A percentile compares a stretch with the other conserved stretches of the same genome.
Conservation (phyloP, 352 stramenopile genomes). For the Globisporangium iwayamae region DNA sequence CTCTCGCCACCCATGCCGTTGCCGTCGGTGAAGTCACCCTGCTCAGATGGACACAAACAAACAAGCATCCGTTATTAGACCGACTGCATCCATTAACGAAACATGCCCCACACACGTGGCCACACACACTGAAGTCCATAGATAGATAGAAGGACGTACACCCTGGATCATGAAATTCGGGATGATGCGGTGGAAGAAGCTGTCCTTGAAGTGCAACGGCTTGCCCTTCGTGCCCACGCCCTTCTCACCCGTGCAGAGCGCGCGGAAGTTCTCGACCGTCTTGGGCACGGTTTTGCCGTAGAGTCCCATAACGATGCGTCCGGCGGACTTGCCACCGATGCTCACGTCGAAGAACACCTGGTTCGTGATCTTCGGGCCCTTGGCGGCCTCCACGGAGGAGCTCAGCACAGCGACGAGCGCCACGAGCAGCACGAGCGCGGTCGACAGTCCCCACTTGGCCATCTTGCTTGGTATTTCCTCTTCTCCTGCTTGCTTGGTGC, state of each 20-base stretch:
- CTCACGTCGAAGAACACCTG: slow-evolving; percentile 97
- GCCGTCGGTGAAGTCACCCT: slow-evolving; percentile 78
- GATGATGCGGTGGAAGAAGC: slow-evolving; percentile 97
- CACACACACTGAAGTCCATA: neutral
- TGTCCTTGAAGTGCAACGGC: slow-evolving; percentile 96
- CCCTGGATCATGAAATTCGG: slow-evolving; percentile 92
- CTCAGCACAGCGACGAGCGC: slow-evolving; percentile 28
- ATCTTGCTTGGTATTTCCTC: slow-evolving; percentile 21
- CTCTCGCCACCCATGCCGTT: slow-evolving; percentile 87
- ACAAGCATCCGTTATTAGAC: neutral
- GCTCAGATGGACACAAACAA: slow-evolving; percentile 7
- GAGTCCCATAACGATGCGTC: slow-evolving; percentile 81
- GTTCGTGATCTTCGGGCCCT: slow-evolving; percentile 78
- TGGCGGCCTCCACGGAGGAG: slow-evolving; percentile 27
- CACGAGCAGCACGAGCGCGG: slow-evolving; percentile 39
- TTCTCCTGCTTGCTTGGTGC: neutral
- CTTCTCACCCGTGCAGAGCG: slow-evolving; percentile 56
- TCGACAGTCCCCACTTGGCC: slow-evolving; percentile 48
- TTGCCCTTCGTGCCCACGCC: slow-evolving; percentile 90
- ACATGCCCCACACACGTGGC: neutral
- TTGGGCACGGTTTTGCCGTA: slow-evolving; percentile 87
- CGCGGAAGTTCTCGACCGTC: slow-evolving; percentile 68
- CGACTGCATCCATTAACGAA: neutral
- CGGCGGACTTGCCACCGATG: slow-evolving; percentile 87
- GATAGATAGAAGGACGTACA: slow-evolving; percentile 21